Percentiles rank a stretch among this genome's conserved stretches.
Conservation (phyloP, 148 eudicot genomes). For the Rhododendron griersonianum region DNA sequence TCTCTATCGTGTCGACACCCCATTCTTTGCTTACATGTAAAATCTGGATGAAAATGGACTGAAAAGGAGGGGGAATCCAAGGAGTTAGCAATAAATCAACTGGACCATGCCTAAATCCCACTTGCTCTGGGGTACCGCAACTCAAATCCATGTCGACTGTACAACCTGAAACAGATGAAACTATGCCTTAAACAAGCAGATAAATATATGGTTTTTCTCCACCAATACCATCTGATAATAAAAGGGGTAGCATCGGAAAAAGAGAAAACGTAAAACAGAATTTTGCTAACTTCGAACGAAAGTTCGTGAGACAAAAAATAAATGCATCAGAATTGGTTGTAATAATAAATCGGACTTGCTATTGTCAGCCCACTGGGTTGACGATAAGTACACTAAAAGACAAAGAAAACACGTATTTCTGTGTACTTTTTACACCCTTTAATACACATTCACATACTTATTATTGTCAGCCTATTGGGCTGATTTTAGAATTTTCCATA, state of each 20-base stretch:
- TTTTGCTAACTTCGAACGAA: neutral
- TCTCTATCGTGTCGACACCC: neutral
- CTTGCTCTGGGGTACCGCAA: neutral
- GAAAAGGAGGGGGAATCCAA: neutral
- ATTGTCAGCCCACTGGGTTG: no score
- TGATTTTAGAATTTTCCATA: neutral
- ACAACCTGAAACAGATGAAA: slow-evolving; percentile 1
- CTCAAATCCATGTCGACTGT: neutral
- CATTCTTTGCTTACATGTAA: neutral
- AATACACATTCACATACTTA: no score
- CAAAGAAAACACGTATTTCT: no score
- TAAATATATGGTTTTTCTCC: slow-evolving; percentile 1
- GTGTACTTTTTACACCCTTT: no score
- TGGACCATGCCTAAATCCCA: neutral
- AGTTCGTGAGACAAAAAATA: neutral
- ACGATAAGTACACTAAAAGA: no score
- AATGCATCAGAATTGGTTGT: neutral
- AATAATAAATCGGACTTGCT: neutral
- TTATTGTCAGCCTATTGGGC: no score
- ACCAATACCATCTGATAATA: neutral
- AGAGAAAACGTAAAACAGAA: neutral
- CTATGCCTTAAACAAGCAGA: neutral
- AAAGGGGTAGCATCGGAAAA: neutral
- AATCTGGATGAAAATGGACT: neutral
- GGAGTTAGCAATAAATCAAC: neutral